A percentile compares a stretch with the other conserved stretches of the same genome.
Conservation (phyloP, 2,329 filamentous ascomycete species). For the Aspergillus aculeatinus region DNA sequence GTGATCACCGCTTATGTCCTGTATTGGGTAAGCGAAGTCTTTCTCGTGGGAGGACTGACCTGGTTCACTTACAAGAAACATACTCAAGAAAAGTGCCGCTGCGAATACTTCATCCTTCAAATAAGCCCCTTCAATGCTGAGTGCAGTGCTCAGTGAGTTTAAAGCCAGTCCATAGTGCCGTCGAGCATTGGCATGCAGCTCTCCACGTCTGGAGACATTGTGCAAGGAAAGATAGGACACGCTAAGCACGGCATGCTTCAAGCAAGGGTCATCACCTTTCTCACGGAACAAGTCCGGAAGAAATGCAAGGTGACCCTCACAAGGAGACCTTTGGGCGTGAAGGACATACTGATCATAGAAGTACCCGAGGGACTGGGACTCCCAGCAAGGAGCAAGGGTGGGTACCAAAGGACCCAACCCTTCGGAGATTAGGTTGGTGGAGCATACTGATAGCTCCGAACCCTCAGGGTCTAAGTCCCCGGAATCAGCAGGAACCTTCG, state of each 20-base stretch:
- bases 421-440: too few relatives aligned
- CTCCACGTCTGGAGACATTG: neutral
- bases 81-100: constrained; percentile 3
- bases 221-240: constrained; percentile 1
- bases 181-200: neutral
- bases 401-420: too few relatives aligned
- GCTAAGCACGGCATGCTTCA: constrained; percentile 1
- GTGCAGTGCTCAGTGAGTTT: neutral
- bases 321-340: neutral
- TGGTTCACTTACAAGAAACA: neutral
- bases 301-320: constrained; percentile 1
- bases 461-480: too few relatives aligned
- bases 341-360: constrained; percentile 3
- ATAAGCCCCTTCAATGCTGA: neutral
- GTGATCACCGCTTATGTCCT: constrained; percentile 1
- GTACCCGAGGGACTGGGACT: constrained; percentile 3
- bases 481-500: neutral
- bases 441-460: too few relatives aligned
- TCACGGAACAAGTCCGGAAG: neutral
- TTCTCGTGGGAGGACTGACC: neutral
- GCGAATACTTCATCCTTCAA: neutral
- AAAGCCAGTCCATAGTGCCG: constrained; percentile 1
- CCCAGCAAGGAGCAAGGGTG: neutral
- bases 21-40: neutral
- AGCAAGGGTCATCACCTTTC: neutral